Evolutionary conservation across 352 stramenopile genomes (phyloP).

Genomic region (Globisporangium paddicum): DNA sequence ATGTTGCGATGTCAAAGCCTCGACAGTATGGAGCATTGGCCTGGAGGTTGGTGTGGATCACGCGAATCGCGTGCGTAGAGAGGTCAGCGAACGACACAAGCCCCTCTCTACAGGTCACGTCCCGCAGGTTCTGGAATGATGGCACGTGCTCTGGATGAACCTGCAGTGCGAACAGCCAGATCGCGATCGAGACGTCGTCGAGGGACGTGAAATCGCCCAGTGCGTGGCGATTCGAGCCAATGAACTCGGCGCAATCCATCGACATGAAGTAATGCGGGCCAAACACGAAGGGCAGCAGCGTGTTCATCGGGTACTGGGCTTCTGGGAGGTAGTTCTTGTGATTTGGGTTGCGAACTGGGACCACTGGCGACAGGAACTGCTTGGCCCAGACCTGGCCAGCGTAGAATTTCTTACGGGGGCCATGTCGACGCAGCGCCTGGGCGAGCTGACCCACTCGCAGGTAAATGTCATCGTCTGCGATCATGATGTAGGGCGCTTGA

Average conservation of each 20-base stretch:
- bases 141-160: slow-evolving; percentile 15
- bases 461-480: slow-evolving; percentile 65
- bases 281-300: slow-evolving; percentile 32
- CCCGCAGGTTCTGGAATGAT: slow-evolving; percentile 19
- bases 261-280: slow-evolving; percentile 54
- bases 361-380: no score
- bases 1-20: slow-evolving; percentile 15
- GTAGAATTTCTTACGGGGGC: slow-evolving; percentile 17
- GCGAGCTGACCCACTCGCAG: background rate
- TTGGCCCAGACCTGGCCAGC: slow-evolving; percentile 24
- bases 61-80: slow-evolving; percentile 14
- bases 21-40: background rate
- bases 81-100: slow-evolving; percentile 22
- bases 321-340: slow-evolving; percentile 31
- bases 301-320: slow-evolving; percentile 24
- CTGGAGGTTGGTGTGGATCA: slow-evolving; percentile 18
- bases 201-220: slow-evolving; percentile 28
- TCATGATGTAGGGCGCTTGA: slow-evolving; percentile 30
- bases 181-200: slow-evolving; percentile 31
- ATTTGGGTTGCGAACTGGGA: slow-evolving; percentile 23
- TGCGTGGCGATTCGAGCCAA: slow-evolving; percentile 25
- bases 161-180: slow-evolving; percentile 40
- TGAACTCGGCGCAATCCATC: slow-evolving; percentile 27
- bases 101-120: slow-evolving; percentile 9
- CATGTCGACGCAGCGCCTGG: no score